These are phyloP conservation scores for Yarrowia deformans DNA, from an alignment of 805 yeast genomes.

Conservation along the genomic window DNA sequence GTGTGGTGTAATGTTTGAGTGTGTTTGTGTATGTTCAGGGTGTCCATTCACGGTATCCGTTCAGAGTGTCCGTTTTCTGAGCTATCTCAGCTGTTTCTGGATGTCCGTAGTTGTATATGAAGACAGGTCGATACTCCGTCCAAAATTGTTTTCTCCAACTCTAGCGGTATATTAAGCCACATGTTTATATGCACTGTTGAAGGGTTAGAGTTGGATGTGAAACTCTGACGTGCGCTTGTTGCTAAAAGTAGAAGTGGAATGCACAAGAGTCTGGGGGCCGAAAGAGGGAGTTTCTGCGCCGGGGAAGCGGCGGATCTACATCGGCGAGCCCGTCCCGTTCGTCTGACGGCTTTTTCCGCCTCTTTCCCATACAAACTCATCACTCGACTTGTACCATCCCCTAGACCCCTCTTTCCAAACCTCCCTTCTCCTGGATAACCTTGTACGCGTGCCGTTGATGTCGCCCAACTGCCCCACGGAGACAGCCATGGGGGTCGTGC, in stretches of 20 bases:
- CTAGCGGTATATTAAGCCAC: constrained; percentile 23
- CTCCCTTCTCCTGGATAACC: constrained; percentile 27
- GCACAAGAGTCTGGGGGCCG: neutral
- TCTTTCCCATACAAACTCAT: neutral
- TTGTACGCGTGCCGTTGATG: constrained; percentile 13
- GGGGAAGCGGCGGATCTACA: neutral
- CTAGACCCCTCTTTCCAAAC: neutral
- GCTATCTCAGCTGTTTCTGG: neutral
- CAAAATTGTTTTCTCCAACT: neutral
- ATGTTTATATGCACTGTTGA: constrained; percentile 26
- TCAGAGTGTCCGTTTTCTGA: too few relatives aligned
- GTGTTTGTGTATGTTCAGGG: too few relatives aligned
- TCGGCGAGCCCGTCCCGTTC: neutral
- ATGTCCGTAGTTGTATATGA: neutral
- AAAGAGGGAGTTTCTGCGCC: too few relatives aligned
- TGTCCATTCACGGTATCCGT: too few relatives aligned
- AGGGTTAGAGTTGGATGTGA: constrained; percentile 16
- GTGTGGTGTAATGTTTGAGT: too few relatives aligned
- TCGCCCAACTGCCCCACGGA: neutral
- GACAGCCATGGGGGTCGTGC: neutral
- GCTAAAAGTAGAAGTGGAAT: constrained; percentile 36
- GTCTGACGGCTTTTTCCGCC: neutral
- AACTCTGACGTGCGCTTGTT: constrained; percentile 24
- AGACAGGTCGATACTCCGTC: too few relatives aligned
- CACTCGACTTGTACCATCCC: neutral